Conservation (phyloP, 2,329 filamentous ascomycete genomes). For the Phaeosphaeria sp. region DNA sequence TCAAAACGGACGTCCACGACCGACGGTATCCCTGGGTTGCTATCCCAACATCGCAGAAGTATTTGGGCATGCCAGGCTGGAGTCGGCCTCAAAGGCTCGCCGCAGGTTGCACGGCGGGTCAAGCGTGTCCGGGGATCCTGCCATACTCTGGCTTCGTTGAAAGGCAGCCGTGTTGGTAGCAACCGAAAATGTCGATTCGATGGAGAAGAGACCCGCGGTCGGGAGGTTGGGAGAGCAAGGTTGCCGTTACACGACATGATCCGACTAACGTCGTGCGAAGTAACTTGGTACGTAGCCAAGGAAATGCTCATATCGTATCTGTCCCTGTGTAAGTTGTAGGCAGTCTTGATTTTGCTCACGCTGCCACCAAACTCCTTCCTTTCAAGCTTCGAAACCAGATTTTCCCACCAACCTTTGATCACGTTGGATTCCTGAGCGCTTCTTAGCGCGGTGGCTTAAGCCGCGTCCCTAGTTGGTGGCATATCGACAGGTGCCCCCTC, state of each 20-base stretch:
- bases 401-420: background rate
- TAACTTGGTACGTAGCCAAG: constrained; percentile 31
- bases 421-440: background rate
- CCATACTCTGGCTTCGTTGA: constrained; percentile 1
- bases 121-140: constrained; percentile 5
- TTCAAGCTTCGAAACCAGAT: background rate
- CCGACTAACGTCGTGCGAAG: constrained; percentile 18
- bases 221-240: constrained; percentile 12
- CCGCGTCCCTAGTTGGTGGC: background rate
- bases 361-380: background rate
- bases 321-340: constrained; percentile 16
- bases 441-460: background rate
- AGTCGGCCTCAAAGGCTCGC: background rate
- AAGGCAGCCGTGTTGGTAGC: background rate
- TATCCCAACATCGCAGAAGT: constrained; percentile 22
- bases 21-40: constrained; percentile 23
- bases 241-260: constrained; percentile 22
- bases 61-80: constrained; percentile 9
- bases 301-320: constrained; percentile 11
- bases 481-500: background rate
- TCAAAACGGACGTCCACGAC: constrained; percentile 17
- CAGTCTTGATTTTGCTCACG: constrained; percentile 2
- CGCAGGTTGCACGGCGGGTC: constrained; percentile 7
- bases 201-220: constrained; percentile 4
- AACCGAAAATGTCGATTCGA: constrained; percentile 14